Percentiles rank a stretch among this genome's conserved stretches.
Conservation (phyloP, 306 rosid genomes). For the Castanea mollissima region DNA sequence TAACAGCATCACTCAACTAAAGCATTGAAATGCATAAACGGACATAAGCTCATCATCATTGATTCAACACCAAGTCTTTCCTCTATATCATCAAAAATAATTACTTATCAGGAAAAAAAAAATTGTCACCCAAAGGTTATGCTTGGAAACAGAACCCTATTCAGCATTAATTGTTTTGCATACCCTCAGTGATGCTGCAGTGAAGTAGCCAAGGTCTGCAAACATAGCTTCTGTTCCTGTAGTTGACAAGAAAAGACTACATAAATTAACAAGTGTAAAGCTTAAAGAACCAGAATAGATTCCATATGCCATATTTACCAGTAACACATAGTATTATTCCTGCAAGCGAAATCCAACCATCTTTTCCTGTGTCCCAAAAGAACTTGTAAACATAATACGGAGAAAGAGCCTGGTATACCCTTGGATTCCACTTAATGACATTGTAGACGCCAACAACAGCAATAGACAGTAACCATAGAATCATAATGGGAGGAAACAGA, state of each 20-base stretch:
- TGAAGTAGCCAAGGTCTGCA: slow-evolving; percentile 73
- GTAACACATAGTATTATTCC: slow-evolving; percentile 72
- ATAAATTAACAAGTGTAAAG: slow-evolving; percentile 22
- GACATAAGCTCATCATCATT: not conserved
- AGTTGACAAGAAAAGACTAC: slow-evolving; percentile 33
- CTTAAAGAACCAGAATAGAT: slow-evolving; percentile 16
- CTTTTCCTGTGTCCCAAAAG: slow-evolving; percentile 65
- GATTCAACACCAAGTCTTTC: not conserved
- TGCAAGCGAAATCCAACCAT: slow-evolving; percentile 77
- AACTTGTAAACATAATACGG: slow-evolving; percentile 71
- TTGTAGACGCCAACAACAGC: slow-evolving; percentile 72
- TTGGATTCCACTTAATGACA: slow-evolving; percentile 71
- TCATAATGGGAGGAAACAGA: slow-evolving; percentile 65
- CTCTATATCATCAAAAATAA: too few species aligned
- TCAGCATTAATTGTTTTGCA: slow-evolving; percentile 28
- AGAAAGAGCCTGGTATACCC: slow-evolving; percentile 74
- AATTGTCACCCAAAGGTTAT: slow-evolving; percentile 22
- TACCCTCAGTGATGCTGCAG: slow-evolving; percentile 72
- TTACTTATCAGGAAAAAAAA: not conserved
- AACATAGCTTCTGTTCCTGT: slow-evolving; percentile 84
- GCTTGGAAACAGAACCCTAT: slow-evolving; percentile 17
- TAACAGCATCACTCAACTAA: not conserved
- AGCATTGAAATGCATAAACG: not conserved
- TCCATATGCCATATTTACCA: slow-evolving; percentile 43
- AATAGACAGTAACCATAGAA: slow-evolving; percentile 69